phyloP scores from a whole-genome alignment of 1,284 basidiomycete genomes.

The Peniophora sp. region DNA sequence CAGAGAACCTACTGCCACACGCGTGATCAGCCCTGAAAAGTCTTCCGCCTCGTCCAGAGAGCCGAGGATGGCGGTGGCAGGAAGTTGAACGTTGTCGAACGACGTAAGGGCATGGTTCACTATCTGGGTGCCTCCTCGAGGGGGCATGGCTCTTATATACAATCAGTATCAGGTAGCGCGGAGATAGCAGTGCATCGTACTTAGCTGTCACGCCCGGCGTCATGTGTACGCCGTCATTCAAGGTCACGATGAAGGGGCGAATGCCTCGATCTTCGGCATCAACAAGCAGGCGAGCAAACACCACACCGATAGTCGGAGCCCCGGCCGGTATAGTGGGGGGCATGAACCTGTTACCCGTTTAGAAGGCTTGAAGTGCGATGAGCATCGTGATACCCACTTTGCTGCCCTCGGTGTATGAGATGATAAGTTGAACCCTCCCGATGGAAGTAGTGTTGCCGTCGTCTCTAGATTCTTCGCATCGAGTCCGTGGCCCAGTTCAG shows the following conservation, averaged over 20 bases:
- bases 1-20: conserved; percentile 31
- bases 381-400: conserved; percentile 18
- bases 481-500: conserved; percentile 31
- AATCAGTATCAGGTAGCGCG: neutral
- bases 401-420: conserved; percentile 21
- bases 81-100: conserved; percentile 30
- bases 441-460: conserved; percentile 20
- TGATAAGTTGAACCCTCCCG: conserved; percentile 23
- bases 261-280: conserved; percentile 39
- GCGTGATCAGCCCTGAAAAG: conserved; percentile 25
- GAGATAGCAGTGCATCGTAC: no score
- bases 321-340: conserved; percentile 45
- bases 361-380: neutral
- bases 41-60: conserved; percentile 15
- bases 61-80: conserved; percentile 25
- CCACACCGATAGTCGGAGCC: conserved; percentile 42
- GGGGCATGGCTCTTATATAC: conserved; percentile 25
- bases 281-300: conserved; percentile 45
- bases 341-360: no score
- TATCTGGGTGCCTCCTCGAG: conserved; percentile 23
- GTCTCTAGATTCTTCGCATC: conserved; percentile 28
- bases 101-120: conserved; percentile 29
- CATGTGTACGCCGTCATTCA: conserved; percentile 22
- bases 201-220: conserved; percentile 5
- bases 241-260: conserved; percentile 43